phyloP scores from a whole-genome alignment of 805 yeast genomes.

The Suhomyces xylopsoci region DNA sequence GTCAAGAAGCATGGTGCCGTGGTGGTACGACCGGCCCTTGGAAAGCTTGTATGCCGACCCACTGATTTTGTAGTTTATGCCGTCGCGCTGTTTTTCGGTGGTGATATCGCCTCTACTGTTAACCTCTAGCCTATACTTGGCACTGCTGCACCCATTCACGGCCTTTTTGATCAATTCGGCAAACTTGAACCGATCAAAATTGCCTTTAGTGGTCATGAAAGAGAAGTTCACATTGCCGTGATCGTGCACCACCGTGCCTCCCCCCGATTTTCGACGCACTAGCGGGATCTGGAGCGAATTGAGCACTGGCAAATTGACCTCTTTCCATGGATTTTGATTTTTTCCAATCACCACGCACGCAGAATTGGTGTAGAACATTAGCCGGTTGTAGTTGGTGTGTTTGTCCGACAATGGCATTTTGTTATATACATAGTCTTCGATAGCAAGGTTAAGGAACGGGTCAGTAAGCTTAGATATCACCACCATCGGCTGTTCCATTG shows the following conservation, averaged over 20 bases:
- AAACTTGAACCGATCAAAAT: slow-evolving; percentile 60
- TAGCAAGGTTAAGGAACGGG: slow-evolving; percentile 75
- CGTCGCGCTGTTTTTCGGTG: slow-evolving; percentile 26
- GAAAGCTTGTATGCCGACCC: slow-evolving; percentile 93
- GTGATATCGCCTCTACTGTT: slow-evolving; percentile 82
- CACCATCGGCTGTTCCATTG: slow-evolving; percentile 44
- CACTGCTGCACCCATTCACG: slow-evolving; percentile 18
- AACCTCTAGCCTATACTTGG: slow-evolving; percentile 37
- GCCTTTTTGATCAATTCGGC: slow-evolving; percentile 41
- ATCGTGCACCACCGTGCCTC: slow-evolving; percentile 97
- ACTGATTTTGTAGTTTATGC: slow-evolving; percentile 57
- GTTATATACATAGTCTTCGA: slow-evolving; percentile 76
- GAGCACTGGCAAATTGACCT: slow-evolving; percentile 61
- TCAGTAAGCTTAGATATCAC: slow-evolving; percentile 56
- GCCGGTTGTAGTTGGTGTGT: slow-evolving; percentile 40
- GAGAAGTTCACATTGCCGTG: slow-evolving; percentile 84
- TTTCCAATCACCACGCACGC: slow-evolving; percentile 94
- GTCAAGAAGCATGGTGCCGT: slow-evolving; percentile 87
- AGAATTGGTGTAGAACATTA: slow-evolving; percentile 70
- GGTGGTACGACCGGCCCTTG: slow-evolving; percentile 81
- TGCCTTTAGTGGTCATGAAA: slow-evolving; percentile 64
- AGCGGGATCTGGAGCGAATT: slow-evolving; percentile 55
- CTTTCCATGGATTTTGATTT: slow-evolving; percentile 94
- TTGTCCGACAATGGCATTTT: slow-evolving; percentile 47
- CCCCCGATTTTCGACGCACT: slow-evolving; percentile 82